Evolutionary conservation across 2,329 filamentous ascomycete species (phyloP), one percentile per base, ranked within the genome.

Genomic region (Verticillium nubilum): DNA sequence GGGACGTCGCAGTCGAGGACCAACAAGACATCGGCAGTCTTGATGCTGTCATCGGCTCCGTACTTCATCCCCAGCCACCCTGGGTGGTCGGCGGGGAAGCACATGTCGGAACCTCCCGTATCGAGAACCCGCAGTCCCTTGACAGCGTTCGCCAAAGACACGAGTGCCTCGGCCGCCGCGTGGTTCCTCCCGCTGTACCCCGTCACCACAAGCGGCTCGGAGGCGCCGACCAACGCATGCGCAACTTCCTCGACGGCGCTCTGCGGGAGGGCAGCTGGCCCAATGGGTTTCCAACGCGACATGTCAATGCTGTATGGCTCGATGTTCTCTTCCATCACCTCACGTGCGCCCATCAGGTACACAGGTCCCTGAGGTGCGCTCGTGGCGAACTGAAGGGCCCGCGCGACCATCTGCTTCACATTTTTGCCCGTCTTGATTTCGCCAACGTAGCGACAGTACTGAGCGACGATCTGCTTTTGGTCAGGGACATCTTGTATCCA

Each of bases 1-100:
- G 93, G 92, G 0, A 96, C 92, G 69, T 97, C 92, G 64, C 91
- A 95, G 72, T 97, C 90, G 26, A 96, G 69, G 3, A 97, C 87
- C 1, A 97, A 65, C 60, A 97, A 95, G 10, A 91, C 84, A 70
- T 97, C 93, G 0, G 93, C 91, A 0, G 85, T 85, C 59, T 80
- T 82, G 69, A 96, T 90, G 52, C 80, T 79, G 1, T 90, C 85
- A 58, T 96, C 89, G 3, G 83, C 80, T 3, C 91, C 91, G 67
- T 87, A 95, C 54, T 86, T 81, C 57, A 94, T 71, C 1, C 93
- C 88, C 7, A 91, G 69, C 76, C 84, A 90, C 0, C 75, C 84
- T 1, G 81, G 84, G 66, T 92, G 89, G 57, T 87, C 78, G 0
- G 84, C 86, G 0, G 89, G 89, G 73, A 92, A 92, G 69, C 86